A percentile compares a stretch with the other conserved stretches of the same genome.
phyloP scores from a whole-genome alignment of 1,284 basidiomycete species.

The Grifola frondosa region DNA sequence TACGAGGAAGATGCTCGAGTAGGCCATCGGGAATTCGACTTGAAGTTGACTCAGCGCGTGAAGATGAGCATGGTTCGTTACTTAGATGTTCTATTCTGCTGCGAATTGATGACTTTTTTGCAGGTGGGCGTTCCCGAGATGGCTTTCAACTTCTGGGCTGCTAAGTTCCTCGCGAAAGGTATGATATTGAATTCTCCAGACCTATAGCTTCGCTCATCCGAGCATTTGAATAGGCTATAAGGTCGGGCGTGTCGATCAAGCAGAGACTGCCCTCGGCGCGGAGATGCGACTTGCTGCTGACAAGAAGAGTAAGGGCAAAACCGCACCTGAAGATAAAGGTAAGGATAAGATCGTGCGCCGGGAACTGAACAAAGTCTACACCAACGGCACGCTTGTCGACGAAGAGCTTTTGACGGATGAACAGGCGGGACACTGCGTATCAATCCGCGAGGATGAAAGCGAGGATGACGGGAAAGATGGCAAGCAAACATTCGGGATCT shows the following conservation, averaged over 20 bases:
- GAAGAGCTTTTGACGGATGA: conserved; percentile 88
- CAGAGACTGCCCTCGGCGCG: conserved; percentile 87
- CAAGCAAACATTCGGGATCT: conserved; percentile 79
- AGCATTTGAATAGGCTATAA: conserved; percentile 72
- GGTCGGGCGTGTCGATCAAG: conserved; percentile 96
- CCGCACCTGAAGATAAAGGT: conserved; percentile 43
- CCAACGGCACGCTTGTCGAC: conserved; percentile 96
- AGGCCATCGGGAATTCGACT: conserved; percentile 89
- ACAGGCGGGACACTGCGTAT: conserved; percentile 93
- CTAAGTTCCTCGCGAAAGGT: conserved; percentile 84
- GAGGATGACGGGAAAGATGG: conserved; percentile 44
- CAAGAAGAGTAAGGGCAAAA: conserved; percentile 52
- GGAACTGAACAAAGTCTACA: conserved; percentile 94
- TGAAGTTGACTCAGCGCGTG: conserved; percentile 88
- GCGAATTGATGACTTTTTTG: neutral
- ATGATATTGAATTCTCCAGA: neutral
- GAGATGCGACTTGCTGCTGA: conserved; percentile 80
- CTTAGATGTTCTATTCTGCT: neutral
- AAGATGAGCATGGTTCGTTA: conserved; percentile 95
- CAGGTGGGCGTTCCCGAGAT: conserved; percentile 96
- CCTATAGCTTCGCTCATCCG: neutral
- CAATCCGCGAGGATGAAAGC: conserved; percentile 70
- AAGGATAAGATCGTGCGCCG: conserved; percentile 83
- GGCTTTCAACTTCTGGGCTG: conserved; percentile 91
- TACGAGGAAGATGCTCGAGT: conserved; percentile 94